phyloP scores from a whole-genome alignment of 2,329 filamentous ascomycete genomes.

The Colletotrichum agaves region DNA sequence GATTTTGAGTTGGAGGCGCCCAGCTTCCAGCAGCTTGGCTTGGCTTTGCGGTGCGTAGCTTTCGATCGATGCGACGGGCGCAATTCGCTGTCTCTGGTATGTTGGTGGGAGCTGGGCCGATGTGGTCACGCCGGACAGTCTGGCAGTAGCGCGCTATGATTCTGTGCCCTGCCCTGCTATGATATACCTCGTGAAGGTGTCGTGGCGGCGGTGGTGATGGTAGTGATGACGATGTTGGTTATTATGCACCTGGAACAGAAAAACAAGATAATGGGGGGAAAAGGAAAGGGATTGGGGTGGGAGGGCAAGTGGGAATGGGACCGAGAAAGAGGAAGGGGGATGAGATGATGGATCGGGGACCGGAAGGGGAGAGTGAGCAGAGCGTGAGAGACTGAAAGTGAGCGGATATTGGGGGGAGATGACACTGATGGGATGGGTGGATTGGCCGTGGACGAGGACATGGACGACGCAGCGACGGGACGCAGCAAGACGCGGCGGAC shows the following conservation, averaged over 20 bases:
- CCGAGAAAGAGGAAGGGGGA: slow-evolving; percentile 9
- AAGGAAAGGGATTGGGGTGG: not conserved
- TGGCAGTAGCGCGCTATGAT: not conserved
- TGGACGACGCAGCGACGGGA: not conserved
- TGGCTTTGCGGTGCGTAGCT: not conserved
- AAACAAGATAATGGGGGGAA: not conserved
- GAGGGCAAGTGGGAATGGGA: not conserved
- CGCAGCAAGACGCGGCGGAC: not conserved
- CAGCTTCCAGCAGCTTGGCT: slow-evolving; percentile 5
- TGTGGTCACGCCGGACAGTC: not conserved
- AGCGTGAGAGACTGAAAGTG: not conserved
- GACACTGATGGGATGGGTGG: slow-evolving; percentile 16
- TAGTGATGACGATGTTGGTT: slow-evolving; percentile 2
- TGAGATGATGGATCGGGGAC: slow-evolving; percentile 8
- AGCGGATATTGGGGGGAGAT: slow-evolving; percentile 6
- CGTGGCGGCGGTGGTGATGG: not conserved
- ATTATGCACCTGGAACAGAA: not conserved
- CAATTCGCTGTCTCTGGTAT: not conserved
- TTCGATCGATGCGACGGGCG: slow-evolving; percentile 6
- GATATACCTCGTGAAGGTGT: not conserved
- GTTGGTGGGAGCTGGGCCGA: not conserved
- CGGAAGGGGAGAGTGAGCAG: not conserved
- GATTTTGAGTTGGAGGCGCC: slow-evolving; percentile 3
- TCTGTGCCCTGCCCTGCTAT: slow-evolving; percentile 1
- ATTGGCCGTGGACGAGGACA: not conserved